These are phyloP conservation scores for Tieghemiomyces parasiticus DNA, from an alignment of 192 early-diverging fungal species.

Conservation along the genomic window DNA sequence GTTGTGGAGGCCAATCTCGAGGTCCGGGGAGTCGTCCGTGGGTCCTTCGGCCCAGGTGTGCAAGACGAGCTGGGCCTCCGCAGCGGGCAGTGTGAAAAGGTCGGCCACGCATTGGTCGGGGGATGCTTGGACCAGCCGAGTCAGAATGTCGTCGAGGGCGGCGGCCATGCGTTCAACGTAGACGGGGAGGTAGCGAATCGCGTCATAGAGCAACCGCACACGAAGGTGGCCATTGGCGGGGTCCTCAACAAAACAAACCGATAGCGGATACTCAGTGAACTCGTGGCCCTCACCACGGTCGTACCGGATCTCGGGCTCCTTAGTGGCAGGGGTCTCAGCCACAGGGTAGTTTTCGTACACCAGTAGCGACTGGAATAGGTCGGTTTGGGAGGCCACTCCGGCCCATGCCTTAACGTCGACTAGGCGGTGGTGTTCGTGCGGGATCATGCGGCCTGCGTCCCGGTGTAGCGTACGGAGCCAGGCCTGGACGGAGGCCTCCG, in stretches of 20 bases:
- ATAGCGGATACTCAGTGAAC: constrained; percentile 6
- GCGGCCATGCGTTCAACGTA: background rate
- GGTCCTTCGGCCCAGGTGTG: constrained; percentile 3
- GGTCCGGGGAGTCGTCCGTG: background rate
- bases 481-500: background rate
- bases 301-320: constrained; percentile 1
- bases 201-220: background rate
- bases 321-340: background rate
- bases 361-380: background rate
- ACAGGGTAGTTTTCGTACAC: constrained; percentile 6
- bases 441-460: background rate
- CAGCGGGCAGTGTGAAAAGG: background rate
- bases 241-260: background rate
- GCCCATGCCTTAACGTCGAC: background rate
- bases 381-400: too few species aligned
- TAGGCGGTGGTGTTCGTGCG: background rate
- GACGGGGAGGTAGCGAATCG: background rate
- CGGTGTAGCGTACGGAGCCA: background rate
- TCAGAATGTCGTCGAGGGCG: background rate
- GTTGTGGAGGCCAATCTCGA: background rate
- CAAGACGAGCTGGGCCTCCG: background rate
- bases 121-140: background rate
- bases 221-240: background rate
- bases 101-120: background rate
- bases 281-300: background rate